Evolutionary conservation across 352 stramenopile species (phyloP), one percentile per base, ranked within the genome.

Genomic region (Phytophthora podocarpi): DNA sequence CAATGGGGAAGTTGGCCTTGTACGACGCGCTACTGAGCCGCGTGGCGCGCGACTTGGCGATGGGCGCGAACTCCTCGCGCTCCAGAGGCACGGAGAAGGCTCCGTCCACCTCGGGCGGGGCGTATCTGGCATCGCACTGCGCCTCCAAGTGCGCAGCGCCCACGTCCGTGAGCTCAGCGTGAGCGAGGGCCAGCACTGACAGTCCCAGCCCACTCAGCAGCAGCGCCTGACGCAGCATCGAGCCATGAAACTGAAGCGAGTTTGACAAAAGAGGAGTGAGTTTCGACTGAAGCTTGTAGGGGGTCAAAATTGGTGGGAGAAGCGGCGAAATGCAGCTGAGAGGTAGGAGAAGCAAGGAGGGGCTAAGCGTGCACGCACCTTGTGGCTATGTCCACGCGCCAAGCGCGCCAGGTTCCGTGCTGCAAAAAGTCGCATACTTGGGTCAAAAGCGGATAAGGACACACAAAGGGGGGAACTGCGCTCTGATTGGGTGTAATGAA

Each of bases 1-100:
- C 80, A 30, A 87, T 90, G 15, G 81, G 81, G 30, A 81, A 76
- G 39, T 88, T 90, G 47, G 81, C 81, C 43, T 80, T 80, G 72
- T 90, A 90, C 37, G 78, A 82, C 9, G 78, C 76, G 30, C 63
- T 84, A 47, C 75, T 87, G 51, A 85, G 49, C n/a, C 73, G 68
- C 46, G 70, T 77, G 18, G 65, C 77, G 36, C 58, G 74, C 36
- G 76, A 86, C 42, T 84, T 75, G 51, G 67, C 36, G 34, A 85
- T 70, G 26, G 59, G 26, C 21, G 64, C 47, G 60, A 75, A 87
- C 34, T 78, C 68, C 48, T 87, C 78, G 32, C 73, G 73, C 54
- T 87, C 78, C 4, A 87, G 76, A 26, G 78, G 73, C 40, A 88
- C 63, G 35, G 69, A 70, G 61, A 88, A 83, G 7, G 74, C 71